Conservation (phyloP, 163 green algal genomes). For the Prototheca wickerhamii region DNA sequence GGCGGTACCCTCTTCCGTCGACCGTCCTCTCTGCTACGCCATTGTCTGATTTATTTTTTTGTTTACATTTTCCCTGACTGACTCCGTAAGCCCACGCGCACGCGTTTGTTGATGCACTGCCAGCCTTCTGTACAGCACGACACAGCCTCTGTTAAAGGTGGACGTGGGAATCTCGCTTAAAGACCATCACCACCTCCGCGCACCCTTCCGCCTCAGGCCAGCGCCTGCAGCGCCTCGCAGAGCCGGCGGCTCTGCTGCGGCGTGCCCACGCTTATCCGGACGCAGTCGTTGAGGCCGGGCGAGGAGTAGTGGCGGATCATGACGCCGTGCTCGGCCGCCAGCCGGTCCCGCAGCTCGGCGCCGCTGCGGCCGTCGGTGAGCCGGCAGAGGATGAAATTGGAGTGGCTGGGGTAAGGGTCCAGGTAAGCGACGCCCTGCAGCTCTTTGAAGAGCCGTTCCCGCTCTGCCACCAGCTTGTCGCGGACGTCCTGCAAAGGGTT, state of each 20-base stretch:
- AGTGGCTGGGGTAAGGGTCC: slow-evolving; percentile 77
- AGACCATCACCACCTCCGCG: too few species aligned
- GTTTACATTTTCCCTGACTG: too few species aligned
- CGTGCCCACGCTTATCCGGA: slow-evolving; percentile 88
- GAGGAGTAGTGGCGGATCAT: slow-evolving; percentile 96
- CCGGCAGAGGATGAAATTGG: slow-evolving; percentile 94
- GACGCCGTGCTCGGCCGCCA: slow-evolving; percentile 74
- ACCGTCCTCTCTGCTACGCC: too few species aligned
- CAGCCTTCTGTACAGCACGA: too few species aligned
- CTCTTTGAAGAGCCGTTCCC: slow-evolving; percentile 50
- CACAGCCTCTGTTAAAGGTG: too few species aligned
- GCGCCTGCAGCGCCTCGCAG: slow-evolving; percentile 54
- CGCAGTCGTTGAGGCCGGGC: slow-evolving; percentile 72
- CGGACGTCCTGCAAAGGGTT: slow-evolving; percentile 29
- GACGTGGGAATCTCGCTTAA: too few species aligned
- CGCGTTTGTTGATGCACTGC: too few species aligned
- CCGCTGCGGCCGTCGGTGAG: slow-evolving; percentile 51
- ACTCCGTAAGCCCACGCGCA: too few species aligned
- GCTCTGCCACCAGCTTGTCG: slow-evolving; percentile 64
- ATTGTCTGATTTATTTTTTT: too few species aligned
- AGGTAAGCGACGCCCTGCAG: slow-evolving; percentile 74
- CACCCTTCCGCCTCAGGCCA: too few species aligned
- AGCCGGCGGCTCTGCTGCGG: slow-evolving; percentile 89
- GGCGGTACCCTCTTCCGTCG: too few species aligned
- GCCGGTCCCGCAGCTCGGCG: slow-evolving; percentile 62